Percentiles rank a stretch among this genome's conserved stretches.
phyloP scores from a whole-genome alignment of 495 filamentous ascomycete species.

The Rhypophila decipiens region DNA sequence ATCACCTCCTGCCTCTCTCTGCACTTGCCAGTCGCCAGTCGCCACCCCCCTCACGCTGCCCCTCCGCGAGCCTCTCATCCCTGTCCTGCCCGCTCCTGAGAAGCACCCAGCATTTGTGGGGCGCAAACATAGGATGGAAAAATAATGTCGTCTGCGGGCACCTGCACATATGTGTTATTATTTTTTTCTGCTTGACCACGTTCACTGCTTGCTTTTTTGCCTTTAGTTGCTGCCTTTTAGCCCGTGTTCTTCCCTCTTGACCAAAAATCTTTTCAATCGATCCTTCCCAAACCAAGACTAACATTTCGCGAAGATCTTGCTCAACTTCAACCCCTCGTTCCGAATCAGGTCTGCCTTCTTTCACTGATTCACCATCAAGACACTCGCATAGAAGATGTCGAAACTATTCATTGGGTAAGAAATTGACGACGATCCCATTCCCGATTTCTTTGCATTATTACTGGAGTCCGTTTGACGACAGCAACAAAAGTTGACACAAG shows the following conservation, averaged over 20 bases:
- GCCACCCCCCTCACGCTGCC: constrained; percentile 2
- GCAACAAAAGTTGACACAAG: not conserved
- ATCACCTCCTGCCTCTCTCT: constrained; percentile 2
- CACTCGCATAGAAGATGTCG: constrained; percentile 53
- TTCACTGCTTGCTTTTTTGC: too few relatives aligned
- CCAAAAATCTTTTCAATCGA: too few relatives aligned
- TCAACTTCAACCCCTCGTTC: not conserved
- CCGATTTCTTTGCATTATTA: too few relatives aligned
- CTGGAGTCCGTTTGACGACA: too few relatives aligned
- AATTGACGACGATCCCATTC: too few relatives aligned
- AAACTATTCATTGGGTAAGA: constrained; percentile 92
- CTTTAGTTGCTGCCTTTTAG: too few relatives aligned
- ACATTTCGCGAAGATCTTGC: not conserved
- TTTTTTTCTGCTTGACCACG: not conserved
- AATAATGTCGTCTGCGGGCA: not conserved
- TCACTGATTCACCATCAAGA: not conserved
- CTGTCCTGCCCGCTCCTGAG: not conserved
- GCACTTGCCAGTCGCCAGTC: too few relatives aligned
- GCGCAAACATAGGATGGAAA: not conserved
- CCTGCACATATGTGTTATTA: not conserved
- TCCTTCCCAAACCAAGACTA: not conserved
- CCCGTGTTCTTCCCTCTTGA: too few relatives aligned
- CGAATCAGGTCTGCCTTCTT: too few relatives aligned
- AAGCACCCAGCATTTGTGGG: not conserved
- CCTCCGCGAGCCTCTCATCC: not conserved